Conservation (phyloP, 2,329 filamentous ascomycete species). For the Madurella mycetomatis region DNA sequence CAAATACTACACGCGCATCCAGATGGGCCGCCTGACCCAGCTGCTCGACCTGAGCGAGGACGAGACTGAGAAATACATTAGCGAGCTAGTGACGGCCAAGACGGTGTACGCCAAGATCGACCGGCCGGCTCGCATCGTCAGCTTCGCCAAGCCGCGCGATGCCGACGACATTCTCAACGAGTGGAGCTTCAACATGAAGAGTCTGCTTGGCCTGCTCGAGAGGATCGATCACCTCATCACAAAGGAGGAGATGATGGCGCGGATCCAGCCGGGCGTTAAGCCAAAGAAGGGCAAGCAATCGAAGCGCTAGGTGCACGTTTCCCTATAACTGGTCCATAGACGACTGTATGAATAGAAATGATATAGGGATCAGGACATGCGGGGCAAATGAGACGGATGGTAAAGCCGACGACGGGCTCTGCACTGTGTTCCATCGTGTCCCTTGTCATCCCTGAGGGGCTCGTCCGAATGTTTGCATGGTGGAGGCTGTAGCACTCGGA, state of each 20-base stretch:
- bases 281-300: slow-evolving; percentile 35
- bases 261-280: slow-evolving; percentile 68
- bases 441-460: background rate
- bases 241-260: slow-evolving; percentile 99
- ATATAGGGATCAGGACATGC: background rate
- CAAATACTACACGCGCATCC: slow-evolving; percentile 98
- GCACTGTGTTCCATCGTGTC: background rate
- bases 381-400: background rate
- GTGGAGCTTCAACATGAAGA: slow-evolving; percentile 88
- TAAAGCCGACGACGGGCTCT: background rate
- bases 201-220: slow-evolving; percentile 70
- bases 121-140: slow-evolving; percentile 84
- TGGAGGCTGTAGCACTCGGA: background rate
- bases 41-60: slow-evolving; percentile 89
- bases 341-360: slow-evolving; percentile 23
- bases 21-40: slow-evolving; percentile 83
- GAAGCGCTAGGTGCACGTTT: slow-evolving; percentile 29
- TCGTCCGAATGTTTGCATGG: background rate
- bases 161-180: slow-evolving; percentile 96
- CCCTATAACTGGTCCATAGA: slow-evolving; percentile 3
- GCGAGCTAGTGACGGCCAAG: slow-evolving; percentile 92
- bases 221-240: slow-evolving; percentile 96
- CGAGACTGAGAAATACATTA: slow-evolving; percentile 98
- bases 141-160: slow-evolving; percentile 89
- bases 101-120: slow-evolving; percentile 98